Percentiles rank a stretch among this genome's conserved stretches.
Conservation (phyloP, 2,329 filamentous ascomycete species). For the Xylariomycetidae sp. region DNA sequence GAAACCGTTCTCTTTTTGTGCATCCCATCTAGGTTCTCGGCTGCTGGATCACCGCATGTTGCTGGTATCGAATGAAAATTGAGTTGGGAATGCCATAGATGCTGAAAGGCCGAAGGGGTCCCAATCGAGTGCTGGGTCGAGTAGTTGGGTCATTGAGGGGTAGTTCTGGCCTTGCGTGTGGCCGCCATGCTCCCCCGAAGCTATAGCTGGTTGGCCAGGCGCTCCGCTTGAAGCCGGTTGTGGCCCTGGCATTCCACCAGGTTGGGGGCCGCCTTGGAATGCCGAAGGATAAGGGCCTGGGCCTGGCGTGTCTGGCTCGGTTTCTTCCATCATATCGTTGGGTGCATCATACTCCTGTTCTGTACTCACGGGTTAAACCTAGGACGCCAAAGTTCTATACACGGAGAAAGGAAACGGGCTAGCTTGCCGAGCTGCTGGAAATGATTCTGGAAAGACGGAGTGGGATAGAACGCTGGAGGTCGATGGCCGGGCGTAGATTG, state of each 20-base stretch:
- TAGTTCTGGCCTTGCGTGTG: slow-evolving; percentile 43
- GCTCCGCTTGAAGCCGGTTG: slow-evolving; percentile 32
- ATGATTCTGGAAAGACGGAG: slow-evolving; percentile 82
- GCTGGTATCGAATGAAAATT: slow-evolving; percentile 68
- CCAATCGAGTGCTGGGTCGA: slow-evolving; percentile 82
- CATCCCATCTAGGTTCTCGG: background rate
- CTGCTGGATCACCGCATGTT: slow-evolving; percentile 38
- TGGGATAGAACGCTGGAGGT: slow-evolving; percentile 62
- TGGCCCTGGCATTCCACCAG: slow-evolving; percentile 33
- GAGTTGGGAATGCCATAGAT: slow-evolving; percentile 90
- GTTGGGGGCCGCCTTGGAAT: slow-evolving; percentile 40
- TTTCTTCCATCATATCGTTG: slow-evolving; percentile 81
- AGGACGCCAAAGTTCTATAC: slow-evolving; percentile 61
- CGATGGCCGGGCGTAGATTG: slow-evolving; percentile 37
- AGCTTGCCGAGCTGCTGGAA: slow-evolving; percentile 93
- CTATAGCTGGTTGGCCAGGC: slow-evolving; percentile 34
- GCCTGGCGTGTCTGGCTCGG: slow-evolving; percentile 66
- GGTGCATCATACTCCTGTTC: slow-evolving; percentile 97
- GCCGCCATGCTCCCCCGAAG: slow-evolving; percentile 24
- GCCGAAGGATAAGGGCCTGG: slow-evolving; percentile 60
- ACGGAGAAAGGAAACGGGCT: slow-evolving; percentile 45
- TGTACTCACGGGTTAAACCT: slow-evolving; percentile 65
- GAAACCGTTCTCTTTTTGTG: too few species aligned
- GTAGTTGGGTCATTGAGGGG: slow-evolving; percentile 56
- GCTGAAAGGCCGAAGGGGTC: slow-evolving; percentile 91